Evolutionary conservation across 202 grass and related monocot genomes (phyloP).

Genomic region (Setaria italica): DNA sequence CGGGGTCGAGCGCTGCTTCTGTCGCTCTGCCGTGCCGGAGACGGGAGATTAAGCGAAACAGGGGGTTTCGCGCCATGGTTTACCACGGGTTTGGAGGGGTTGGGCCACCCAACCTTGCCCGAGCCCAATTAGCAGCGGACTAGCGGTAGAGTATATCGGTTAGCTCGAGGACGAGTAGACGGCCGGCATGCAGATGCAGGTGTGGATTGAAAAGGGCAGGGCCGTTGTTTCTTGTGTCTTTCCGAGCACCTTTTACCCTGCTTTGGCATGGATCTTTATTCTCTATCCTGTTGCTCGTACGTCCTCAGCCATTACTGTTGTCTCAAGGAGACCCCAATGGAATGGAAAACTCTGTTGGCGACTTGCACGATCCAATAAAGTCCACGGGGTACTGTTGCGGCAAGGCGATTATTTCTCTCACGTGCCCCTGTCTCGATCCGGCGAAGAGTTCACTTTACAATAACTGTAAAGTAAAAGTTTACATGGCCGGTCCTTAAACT

Average conservation of each 20-base stretch:
- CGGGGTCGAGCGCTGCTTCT: no score
- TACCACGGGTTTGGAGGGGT: not conserved
- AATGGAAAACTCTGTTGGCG: not conserved
- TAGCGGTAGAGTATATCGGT: not conserved
- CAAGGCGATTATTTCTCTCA: slow-evolving; percentile 12
- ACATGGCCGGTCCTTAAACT: no score
- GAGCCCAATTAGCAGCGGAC: no score
- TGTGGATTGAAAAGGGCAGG: not conserved
- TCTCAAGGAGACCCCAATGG: no score
- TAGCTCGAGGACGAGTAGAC: slow-evolving; percentile 2
- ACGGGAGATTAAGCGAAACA: not conserved
- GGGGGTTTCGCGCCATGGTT: not conserved
- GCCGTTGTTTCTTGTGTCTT: not conserved
- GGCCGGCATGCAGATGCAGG: not conserved
- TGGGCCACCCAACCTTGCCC: slow-evolving; percentile 43
- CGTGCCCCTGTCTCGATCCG: not conserved
- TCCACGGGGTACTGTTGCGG: not conserved
- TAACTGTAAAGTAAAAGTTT: no score
- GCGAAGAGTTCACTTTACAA: not conserved
- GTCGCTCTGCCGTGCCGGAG: not conserved
- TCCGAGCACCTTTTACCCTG: not conserved
- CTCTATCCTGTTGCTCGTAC: not conserved
- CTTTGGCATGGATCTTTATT: not conserved
- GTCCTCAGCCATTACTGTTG: not conserved
- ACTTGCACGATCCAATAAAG: not conserved